Evolutionary conservation across 768 basidiomycete genomes (phyloP), one percentile per base, ranked within the genome.

Genomic region (Hygrophorus pudorinus): DNA sequence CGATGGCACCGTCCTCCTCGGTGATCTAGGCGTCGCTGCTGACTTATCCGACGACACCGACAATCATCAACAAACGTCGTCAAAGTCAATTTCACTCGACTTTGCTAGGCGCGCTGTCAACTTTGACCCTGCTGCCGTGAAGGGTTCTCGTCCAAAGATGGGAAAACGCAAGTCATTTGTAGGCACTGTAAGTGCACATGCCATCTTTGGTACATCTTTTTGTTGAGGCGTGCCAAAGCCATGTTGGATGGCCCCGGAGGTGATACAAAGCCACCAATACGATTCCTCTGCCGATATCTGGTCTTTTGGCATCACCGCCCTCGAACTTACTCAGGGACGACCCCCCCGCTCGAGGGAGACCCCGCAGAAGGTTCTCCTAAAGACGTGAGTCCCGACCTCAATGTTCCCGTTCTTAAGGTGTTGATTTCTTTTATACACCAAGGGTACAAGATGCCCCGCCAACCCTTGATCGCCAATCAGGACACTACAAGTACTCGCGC

Each of bases 171-270:
- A 83, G 57, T 87, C 84, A 8, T 96, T 96, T 56, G 93, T 96
- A 11, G 93, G 93, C 39, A 96, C 92, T 18, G 83, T 85, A 46
- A 41, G 78, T 51, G 40, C 50, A 36, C 27, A 38, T 35, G 24
- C 24, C 40, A 45, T 45, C 29, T 21, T 43, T n/a, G 8, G 16
- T 5, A 30, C 16, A 2, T 40, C 32, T 24, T 28, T 16, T 20
- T 17, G 16, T 36, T 14, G 7, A 17, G 13, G 14, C 48, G 39
- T 31, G 24, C 38, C 38, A 29, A 46, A 81, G 78, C 93, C 93
- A 1, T 89, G 86, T 58, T 96, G 89, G 89, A 97, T 96, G 92
- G 89, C 93, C 0, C 93, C 93, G 1, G 93, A 97, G 54, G 74
- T 96, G 17, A 86, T 97, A 38, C 75, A 84, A 52, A 85, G 90